A percentile compares a stretch with the other conserved stretches of the same genome.
Conservation (phyloP, 2,329 filamentous ascomycete species). For the Rhynchosporium secalis region DNA sequence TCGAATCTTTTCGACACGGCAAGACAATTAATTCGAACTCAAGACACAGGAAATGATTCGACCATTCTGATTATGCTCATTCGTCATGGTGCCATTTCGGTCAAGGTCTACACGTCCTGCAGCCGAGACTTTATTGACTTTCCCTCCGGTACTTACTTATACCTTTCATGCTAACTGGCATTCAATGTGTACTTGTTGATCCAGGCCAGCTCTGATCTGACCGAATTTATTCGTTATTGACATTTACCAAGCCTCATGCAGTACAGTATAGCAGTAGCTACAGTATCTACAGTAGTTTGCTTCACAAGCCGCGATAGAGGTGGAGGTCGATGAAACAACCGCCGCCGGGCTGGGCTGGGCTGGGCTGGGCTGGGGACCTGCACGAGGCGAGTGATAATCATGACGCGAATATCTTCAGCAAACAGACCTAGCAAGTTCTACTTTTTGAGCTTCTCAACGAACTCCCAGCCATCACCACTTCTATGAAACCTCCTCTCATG, state of each 20-base stretch:
- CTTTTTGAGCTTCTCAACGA: constrained; percentile 8
- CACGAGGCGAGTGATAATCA: background rate
- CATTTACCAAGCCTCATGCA: background rate
- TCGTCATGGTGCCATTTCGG: background rate
- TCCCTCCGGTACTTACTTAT: background rate
- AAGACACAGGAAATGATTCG: too few relatives aligned
- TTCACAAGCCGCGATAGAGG: background rate
- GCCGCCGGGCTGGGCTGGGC: background rate
- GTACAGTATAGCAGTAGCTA: too few relatives aligned
- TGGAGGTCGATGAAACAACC: background rate
- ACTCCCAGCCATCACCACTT: constrained; percentile 13
- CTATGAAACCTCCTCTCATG: constrained; percentile 68
- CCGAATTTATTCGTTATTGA: background rate
- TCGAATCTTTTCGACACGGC: constrained; percentile 16
- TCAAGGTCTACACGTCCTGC: background rate
- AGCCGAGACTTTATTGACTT: too few relatives aligned
- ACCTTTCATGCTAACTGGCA: background rate
- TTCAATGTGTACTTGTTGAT: background rate
- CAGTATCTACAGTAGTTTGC: background rate
- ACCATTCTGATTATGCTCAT: too few relatives aligned
- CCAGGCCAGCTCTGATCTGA: background rate
- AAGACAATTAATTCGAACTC: background rate
- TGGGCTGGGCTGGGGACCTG: too few relatives aligned
- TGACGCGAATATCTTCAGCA: constrained; percentile 26
- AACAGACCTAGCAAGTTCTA: constrained; percentile 3